Base-by-base conservation (phyloP, 2,329 filamentous ascomycete species). In the Cordyceps cateniannulata region DNA sequence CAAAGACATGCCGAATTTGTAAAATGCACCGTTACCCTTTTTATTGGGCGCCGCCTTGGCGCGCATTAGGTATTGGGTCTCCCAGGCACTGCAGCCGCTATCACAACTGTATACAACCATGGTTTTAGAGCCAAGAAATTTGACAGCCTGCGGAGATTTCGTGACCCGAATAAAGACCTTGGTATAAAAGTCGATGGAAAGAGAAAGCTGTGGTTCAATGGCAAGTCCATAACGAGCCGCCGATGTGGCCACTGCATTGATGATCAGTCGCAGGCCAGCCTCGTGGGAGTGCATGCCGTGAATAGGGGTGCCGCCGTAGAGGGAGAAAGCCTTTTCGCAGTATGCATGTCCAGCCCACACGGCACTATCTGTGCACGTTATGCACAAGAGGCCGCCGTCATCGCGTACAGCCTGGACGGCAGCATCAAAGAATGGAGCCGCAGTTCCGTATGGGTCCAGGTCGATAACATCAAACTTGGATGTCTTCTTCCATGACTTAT, bases 291-390 rank as follows among this genome's bases (percentile, higher is more conserved):
- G 87, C 54, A 84, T 79, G 0, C 92, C 93, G 75, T 96, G 96
- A 63, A 93, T 77, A 0, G 95, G 91, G 18, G 93, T 78, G 38
- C 95, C 95, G 3, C 95, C 95, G 69, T 99, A 99, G n/a, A 96
- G 80, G 1, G 93, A 87, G 72, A 87, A 99, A 3, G 91, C 85
- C 78, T 99, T 99, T 73, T 99, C 95, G 2, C 90, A 87, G 70
- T 98, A 99, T 60, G 93, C 91, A 66, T 91, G 90, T 0, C 93
- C 96, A 1, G 93, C 93, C 83, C 93, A 99, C 2, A 99, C 91
- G 10, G 90, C 92, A 10, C 93, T 93, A 73, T 99, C 95, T 0
- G 95, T 99, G 75, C 95, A 99, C 1, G 95, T 99, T 5, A 99
- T 89, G 71, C 93, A 97, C 5, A 99, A 81, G 44, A 99, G 80